Evolutionary conservation across 2,329 filamentous ascomycete species (phyloP).

Genomic region (Geosmithia morbida): DNA sequence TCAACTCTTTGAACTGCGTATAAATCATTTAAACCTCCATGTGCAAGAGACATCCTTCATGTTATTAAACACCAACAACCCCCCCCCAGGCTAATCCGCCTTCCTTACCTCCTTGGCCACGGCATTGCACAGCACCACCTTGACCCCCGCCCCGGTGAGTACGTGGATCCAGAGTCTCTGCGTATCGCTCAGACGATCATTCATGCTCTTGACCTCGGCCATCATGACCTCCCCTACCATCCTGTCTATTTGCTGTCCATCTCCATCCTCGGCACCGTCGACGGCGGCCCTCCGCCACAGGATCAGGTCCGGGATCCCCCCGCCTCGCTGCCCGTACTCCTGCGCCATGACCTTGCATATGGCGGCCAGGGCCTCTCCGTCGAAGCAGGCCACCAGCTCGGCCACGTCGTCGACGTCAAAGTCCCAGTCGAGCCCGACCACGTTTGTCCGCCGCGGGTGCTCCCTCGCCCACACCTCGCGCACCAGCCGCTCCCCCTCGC

Average conservation of each 20-base stretch:
- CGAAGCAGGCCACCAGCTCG: constrained; percentile 67
- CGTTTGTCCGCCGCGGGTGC: constrained; percentile 58
- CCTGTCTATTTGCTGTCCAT: background rate
- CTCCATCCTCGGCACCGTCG: constrained; percentile 10
- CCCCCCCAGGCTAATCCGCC: constrained; percentile 23
- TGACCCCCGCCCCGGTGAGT: constrained; percentile 67
- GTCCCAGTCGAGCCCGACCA: constrained; percentile 87
- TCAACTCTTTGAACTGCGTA: too few species aligned
- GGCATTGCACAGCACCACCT: constrained; percentile 66
- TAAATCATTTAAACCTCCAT: too few species aligned
- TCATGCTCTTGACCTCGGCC: constrained; percentile 67
- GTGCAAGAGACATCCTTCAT: too few species aligned
- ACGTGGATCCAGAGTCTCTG: constrained; percentile 97
- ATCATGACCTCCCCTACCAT: constrained; percentile 52
- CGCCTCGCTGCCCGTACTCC: constrained; percentile 76
- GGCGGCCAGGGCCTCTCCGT: constrained; percentile 63
- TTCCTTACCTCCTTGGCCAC: constrained; percentile 36
- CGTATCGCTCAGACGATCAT: constrained; percentile 89
- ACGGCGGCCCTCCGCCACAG: constrained; percentile 49
- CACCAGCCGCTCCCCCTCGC: constrained; percentile 54
- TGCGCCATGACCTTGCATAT: constrained; percentile 92
- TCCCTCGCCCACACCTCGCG: constrained; percentile 54
- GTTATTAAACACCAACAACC: too few species aligned
- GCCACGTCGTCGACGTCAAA: constrained; percentile 66
- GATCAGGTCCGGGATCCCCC: constrained; percentile 85